Evolutionary conservation across 2,329 filamentous ascomycete species (phyloP), one percentile per base, ranked within the genome.

Genomic region (Cytospora leucostoma): DNA sequence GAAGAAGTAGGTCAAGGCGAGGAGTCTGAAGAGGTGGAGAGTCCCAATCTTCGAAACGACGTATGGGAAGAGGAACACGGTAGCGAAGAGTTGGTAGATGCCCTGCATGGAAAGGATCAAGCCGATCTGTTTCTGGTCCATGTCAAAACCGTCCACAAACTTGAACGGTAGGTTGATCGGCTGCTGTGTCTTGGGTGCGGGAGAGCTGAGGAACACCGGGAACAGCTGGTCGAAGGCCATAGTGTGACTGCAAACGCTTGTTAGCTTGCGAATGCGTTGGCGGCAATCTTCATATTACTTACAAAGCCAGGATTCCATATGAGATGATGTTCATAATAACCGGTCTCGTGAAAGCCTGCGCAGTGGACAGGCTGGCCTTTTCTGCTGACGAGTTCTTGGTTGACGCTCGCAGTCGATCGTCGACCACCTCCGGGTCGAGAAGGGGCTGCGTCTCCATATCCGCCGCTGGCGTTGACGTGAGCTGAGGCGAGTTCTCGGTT

Each of bases 161-260:
- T 90, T 89, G 80, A 99, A 95, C 0, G 94, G 94, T 2, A 97
- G 83, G 13, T 77, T 82, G 67, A 70, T 80, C 67, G 72, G 84
- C 76, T 71, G 83, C 73, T 71, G 82, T 74, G 79, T 69, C 17
- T 76, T 74, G 1, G 81, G 82, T 11, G 78, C 74, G 17, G 77
- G 77, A 52, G 91, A 91, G 75, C 91, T 94, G 72, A 99, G 86
- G 69, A 99, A 92, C 2, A 97, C 91, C 0, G 95, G 94, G 70
- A 98, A 88, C 56, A 98, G 84, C 72, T 97, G 91, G 76, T 99
- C 95, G 70, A 96, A 95, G 0, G 93, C 96, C 77, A 99, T 97
- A 13, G 94, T 97, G 78, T 98, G 94, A 79, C 93, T 97, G 71
- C 49, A 66, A 37, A 34, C 37, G 13, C 52, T n/a, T 55, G 71